Evolutionary conservation across 2,329 filamentous ascomycete genomes (phyloP), one percentile per base, ranked within the genome.

Genomic region (Penicillium janthinellum): DNA sequence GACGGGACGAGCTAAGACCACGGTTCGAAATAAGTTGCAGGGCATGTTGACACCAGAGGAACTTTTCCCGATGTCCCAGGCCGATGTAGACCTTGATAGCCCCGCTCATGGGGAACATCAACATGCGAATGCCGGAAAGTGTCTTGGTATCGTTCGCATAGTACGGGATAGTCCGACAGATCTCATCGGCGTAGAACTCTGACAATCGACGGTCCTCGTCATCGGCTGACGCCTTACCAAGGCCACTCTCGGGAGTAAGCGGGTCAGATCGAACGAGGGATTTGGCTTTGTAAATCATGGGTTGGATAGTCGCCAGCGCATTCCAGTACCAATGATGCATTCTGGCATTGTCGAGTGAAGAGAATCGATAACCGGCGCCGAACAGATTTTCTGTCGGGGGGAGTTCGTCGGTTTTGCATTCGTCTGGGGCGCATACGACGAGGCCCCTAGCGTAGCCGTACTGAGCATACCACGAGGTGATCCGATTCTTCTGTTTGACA

Each of bases 241-340:
- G 17, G 22, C 11, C 22, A 22, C 35, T 41, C 37, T 17, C 20
- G 5, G 50, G 37, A 11, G 50, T 17, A 14, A 39, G 35, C 5
- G 35, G 37, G 14, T 42, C 11, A 11, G 49, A 53, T 22, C 37
- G 37, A 48, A 48, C 22, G 7, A 47, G 38, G 2, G 38, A 20
- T 31, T 38, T 50, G n/a, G 49, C 49, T 20, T 42, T 41, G 15
- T 53, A 47, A n/a, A 58, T 52, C 28, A 53, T 44, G 11, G 50
- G 51, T 12, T 58, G 56, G 15, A 52, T 38, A 12, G 52, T 34
- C 2, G 34, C 45, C 31, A 58, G 51, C 8, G 56, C 56, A 14
- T 37, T 45, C 42, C 49, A 58, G 34, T 58, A 58, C 12, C 44
- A 52, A 31, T 53, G 28, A 12, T 58, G 56, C 25, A 58, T 39